Percentiles rank a stretch among this genome's conserved stretches.
Evolutionary conservation across 345 rosid species (phyloP).

Genomic region (Trapa incisa): DNA sequence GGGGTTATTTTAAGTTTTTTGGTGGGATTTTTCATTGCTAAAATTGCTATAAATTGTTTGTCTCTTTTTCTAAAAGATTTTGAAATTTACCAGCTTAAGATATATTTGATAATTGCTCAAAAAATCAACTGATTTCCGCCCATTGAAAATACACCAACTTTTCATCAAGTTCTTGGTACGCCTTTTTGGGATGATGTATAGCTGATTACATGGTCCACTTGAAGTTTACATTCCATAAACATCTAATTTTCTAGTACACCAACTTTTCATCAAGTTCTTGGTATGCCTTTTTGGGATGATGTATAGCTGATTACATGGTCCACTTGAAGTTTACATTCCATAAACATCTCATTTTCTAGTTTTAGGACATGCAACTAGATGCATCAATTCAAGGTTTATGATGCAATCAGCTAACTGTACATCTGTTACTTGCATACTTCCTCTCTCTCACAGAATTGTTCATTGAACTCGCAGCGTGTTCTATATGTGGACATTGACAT

Average conservation of each 20-base stretch:
- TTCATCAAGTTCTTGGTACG: background rate
- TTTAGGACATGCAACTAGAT: background rate
- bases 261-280: background rate
- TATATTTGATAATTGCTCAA: background rate
- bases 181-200: background rate
- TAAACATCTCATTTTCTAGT: background rate
- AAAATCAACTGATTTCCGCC: background rate
- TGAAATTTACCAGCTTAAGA: background rate
- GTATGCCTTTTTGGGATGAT: background rate
- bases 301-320: background rate
- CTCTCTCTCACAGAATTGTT: background rate
- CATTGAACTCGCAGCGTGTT: constrained; percentile 33
- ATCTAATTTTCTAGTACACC: background rate
- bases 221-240: background rate
- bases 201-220: background rate
- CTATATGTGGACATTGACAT: constrained; percentile 58
- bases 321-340: background rate
- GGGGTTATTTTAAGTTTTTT: background rate
- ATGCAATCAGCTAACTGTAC: background rate
- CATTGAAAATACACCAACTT: background rate
- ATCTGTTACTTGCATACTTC: background rate
- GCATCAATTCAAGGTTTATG: background rate
- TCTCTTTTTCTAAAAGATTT: background rate
- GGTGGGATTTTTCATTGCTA: background rate
- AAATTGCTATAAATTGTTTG: background rate